phyloP scores from a whole-genome alignment of 805 yeast genomes.

The Kockiozyma suomiensis region DNA sequence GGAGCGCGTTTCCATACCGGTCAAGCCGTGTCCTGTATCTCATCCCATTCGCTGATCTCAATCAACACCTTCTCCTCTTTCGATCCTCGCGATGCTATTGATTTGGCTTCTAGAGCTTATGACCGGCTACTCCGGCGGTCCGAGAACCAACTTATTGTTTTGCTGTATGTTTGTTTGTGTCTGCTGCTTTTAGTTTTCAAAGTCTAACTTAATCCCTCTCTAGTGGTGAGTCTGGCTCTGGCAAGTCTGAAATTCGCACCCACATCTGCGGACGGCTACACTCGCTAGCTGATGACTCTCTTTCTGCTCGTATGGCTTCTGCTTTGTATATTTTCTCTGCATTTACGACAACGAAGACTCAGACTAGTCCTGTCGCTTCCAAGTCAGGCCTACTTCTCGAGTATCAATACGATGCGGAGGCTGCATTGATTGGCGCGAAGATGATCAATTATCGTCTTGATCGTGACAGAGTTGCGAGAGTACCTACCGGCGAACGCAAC shows the following conservation, averaged over 20 bases:
- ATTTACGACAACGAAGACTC: constrained; percentile 47
- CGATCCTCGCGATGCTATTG: constrained; percentile 43
- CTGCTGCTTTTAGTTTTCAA: not conserved
- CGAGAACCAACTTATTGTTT: constrained; percentile 45
- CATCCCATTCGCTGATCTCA: constrained; percentile 45
- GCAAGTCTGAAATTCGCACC: constrained; percentile 45
- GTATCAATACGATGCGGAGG: constrained; percentile 52
- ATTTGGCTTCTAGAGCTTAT: constrained; percentile 45
- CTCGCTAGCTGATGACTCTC: constrained; percentile 7
- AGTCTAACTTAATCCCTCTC: constrained; percentile 2
- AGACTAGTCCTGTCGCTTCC: constrained; percentile 45
- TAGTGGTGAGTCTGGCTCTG: constrained; percentile 47
- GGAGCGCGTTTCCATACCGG: constrained; percentile 50
- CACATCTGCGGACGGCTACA: constrained; percentile 40
- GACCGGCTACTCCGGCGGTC: constrained; percentile 44
- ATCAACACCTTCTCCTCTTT: constrained; percentile 45
- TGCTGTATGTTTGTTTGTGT: constrained; percentile 33
- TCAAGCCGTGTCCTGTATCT: constrained; percentile 45
- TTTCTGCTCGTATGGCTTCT: constrained; percentile 17
- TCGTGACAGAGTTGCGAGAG: constrained; percentile 55
- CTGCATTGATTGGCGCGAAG: constrained; percentile 55
- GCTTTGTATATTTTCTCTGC: constrained; percentile 45
- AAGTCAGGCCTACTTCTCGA: constrained; percentile 60
- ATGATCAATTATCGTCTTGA: constrained; percentile 60
- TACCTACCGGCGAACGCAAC: constrained; percentile 56